Percentiles rank a stretch among this genome's conserved stretches.
These are phyloP conservation scores for Linum lewisii DNA, from an alignment of 345 rosid genomes.

Conservation along the genomic window DNA sequence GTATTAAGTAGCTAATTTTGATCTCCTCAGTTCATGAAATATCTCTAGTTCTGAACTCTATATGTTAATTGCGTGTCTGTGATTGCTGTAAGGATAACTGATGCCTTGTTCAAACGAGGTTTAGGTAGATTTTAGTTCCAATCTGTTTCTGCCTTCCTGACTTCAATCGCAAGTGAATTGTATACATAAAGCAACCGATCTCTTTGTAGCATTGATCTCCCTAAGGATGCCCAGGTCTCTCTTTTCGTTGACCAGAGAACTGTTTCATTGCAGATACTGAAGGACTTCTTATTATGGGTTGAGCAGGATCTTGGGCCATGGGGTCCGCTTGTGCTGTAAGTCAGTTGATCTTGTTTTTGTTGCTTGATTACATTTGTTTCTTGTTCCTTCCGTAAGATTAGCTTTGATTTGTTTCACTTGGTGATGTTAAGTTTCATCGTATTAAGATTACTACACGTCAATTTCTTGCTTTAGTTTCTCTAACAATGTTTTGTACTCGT, in stretches of 20 bases:
- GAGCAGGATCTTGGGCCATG: conserved; percentile 87
- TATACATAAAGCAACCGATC: background rate
- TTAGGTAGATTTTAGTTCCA: background rate
- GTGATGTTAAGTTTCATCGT: background rate
- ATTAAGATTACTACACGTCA: background rate
- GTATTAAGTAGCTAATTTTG: background rate
- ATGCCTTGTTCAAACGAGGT: background rate
- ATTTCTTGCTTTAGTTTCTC: background rate
- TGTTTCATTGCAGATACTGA: conserved; percentile 55
- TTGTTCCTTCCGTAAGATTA: background rate
- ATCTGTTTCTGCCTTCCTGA: background rate
- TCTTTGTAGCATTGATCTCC: background rate
- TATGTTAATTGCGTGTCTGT: background rate
- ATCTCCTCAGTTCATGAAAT: background rate
- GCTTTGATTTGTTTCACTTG: background rate
- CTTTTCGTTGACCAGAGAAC: conserved; percentile 11
- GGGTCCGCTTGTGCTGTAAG: conserved; percentile 98
- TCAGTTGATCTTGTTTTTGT: conserved; percentile 4
- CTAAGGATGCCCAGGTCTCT: background rate
- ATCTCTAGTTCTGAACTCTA: background rate
- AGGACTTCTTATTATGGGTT: conserved; percentile 93
- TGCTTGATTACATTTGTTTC: background rate
- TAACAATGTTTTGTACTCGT: no score
- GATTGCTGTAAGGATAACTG: background rate
- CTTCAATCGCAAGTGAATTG: background rate